Evolutionary conservation across 2,329 filamentous ascomycete genomes (phyloP).

Genomic region (Ceratocystis variospora): DNA sequence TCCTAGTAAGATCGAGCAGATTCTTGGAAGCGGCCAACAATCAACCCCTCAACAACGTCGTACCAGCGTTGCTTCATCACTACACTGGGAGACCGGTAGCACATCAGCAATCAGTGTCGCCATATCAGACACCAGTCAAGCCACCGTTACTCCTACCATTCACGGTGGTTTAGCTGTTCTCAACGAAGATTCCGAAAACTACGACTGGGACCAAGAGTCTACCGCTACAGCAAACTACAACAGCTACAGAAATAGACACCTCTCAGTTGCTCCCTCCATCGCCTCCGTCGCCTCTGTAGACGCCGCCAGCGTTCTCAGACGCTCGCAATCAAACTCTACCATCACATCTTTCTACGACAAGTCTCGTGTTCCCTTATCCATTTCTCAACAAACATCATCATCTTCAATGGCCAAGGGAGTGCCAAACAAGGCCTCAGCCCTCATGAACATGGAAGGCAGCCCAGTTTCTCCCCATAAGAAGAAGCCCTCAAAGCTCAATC

Average conservation of each 20-base stretch:
- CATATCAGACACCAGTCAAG: conserved; percentile 13
- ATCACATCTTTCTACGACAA: conserved; percentile 45
- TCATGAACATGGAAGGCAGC: conserved; percentile 34
- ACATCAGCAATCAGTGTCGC: conserved; percentile 14
- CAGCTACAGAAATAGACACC: conserved; percentile 8
- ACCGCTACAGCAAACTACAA: conserved; percentile 10
- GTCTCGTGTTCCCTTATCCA: conserved; percentile 40
- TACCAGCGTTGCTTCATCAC: conserved; percentile 15
- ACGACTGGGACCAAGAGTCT: conserved; percentile 16
- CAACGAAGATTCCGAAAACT: conserved; percentile 14
- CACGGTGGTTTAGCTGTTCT: conserved; percentile 12
- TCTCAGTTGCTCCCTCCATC: conserved; percentile 20
- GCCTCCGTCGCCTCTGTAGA: conserved; percentile 26
- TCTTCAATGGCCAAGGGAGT: conserved; percentile 45
- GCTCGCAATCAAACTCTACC: conserved; percentile 41
- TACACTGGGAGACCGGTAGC: conserved; percentile 12
- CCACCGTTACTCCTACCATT: conserved; percentile 7
- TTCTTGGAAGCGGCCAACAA: conserved; percentile 15
- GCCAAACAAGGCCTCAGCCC: conserved; percentile 34
- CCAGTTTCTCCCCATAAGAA: conserved; percentile 23
- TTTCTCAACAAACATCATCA: conserved; percentile 45
- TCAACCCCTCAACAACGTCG: conserved; percentile 5
- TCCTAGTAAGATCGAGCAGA: conserved; percentile 15
- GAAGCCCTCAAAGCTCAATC: conserved; percentile 38
- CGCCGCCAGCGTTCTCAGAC: conserved; percentile 31